A percentile compares a stretch with the other conserved stretches of the same genome.
Evolutionary conservation across 2,329 filamentous ascomycete species (phyloP).

Genomic region (Sporothrix mexicana): DNA sequence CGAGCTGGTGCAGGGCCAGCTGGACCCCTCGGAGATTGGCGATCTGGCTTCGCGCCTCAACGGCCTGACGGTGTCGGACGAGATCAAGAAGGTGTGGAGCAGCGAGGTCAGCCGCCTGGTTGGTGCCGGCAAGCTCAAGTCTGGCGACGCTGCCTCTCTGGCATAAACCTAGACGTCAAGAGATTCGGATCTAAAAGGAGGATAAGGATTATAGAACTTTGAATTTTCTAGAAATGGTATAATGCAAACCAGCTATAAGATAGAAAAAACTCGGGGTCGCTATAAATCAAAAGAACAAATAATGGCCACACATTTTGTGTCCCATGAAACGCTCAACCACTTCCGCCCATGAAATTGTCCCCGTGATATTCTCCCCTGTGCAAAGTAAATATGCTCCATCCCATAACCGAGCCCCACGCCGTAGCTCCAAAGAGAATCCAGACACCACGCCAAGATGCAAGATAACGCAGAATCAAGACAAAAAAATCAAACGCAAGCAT

Average conservation of each 20-base stretch:
- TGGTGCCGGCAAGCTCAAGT: conserved; percentile 83
- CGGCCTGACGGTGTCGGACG: conserved; percentile 75
- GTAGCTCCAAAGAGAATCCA: conserved; percentile 26
- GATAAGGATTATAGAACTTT: conserved; percentile 15
- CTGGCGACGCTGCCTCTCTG: conserved; percentile 75
- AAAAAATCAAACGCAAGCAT: not conserved
- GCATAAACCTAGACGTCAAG: conserved; percentile 41
- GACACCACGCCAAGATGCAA: conserved; percentile 16
- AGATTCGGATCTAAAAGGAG: not conserved
- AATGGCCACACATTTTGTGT: not conserved
- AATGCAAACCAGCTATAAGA: conserved; percentile 17
- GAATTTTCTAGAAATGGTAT: conserved; percentile 25
- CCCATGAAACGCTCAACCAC: conserved; percentile 9
- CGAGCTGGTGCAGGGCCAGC: conserved; percentile 83
- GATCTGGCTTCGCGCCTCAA: conserved; percentile 80
- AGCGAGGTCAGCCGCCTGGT: conserved; percentile 80
- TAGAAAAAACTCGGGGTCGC: not conserved
- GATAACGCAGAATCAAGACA: not conserved
- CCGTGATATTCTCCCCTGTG: not conserved
- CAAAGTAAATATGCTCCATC: not conserved
- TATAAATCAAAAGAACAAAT: not conserved
- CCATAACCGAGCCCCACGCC: conserved; percentile 12
- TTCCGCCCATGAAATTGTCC: not conserved
- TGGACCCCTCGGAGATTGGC: conserved; percentile 90
- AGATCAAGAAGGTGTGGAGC: conserved; percentile 84